Evolutionary conservation across 1,139 yeast genomes (phyloP), one percentile per base, ranked within the genome.

Genomic region (Kurtzmaniella quercitrusa): DNA sequence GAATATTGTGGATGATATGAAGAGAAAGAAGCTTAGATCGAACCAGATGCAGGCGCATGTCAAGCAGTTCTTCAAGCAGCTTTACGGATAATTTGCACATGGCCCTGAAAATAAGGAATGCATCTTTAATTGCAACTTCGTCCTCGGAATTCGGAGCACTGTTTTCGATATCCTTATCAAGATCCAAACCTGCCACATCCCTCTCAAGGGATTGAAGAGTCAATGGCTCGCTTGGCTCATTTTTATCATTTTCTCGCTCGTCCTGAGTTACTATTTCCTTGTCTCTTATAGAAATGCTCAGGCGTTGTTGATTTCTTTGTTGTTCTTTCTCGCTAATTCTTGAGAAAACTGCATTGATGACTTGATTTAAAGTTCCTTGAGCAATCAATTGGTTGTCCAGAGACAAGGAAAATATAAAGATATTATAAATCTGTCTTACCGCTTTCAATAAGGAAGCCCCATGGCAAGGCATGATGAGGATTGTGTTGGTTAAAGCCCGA

Each of bases 21-120:
- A 94, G 73, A 1, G 98, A 88, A 35, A 94, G 71, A 47, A 94
- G 68, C 60, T 94, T 94, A 1, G 97, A 88, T 53, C 98, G 79
- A 49, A 93, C 91, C 2, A 93, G 84, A 57, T 89, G 97, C 2
- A 96, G 85, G 57, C 88, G 79, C 85, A 88, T 82, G 60, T 93
- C 98, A 42, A 85, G 65, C 11, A 76, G 67, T 38, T 85, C 89
- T 46, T 88, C 97, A 34, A 73, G 54, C 23, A 84, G 76, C 59
- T 93, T 93, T 40, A 88, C 88, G 2, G 97, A 87, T 18, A 94
- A 74, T 58, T 88, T 88, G 60, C 97, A 88, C 91, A 94, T 86
- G 1, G 97, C 91, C 57, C 99, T 77, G 61, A 93, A 89, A 5
- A 94, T 80, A 50, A 93, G 73, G 56, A 91, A 93, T 0, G 98